Base-by-base conservation (phyloP, 2,329 filamentous ascomycete species). In the Anthostomella pinea region DNA sequence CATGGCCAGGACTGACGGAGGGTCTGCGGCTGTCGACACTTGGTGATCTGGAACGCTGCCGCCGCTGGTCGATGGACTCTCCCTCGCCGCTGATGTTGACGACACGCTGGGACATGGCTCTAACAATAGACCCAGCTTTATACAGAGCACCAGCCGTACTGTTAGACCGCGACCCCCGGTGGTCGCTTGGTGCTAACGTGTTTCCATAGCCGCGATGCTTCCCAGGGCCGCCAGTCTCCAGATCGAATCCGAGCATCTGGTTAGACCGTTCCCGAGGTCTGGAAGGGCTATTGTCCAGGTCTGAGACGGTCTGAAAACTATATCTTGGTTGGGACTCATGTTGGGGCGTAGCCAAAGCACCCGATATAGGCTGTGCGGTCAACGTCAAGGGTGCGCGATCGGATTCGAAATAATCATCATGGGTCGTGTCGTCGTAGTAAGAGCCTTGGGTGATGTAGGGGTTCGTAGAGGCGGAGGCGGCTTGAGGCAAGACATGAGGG, bases 41-140 rank as follows among this genome's bases (percentile, higher is more conserved):
- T 50, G 66, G 71, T 51, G 67, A 81, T 50, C 59, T 77, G 60
- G 66, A 83, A 60, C 68, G 82, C 69, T 69, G 67, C 30, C 79
- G 73, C 43, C 84, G 81, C 45, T 85, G 81, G 59, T 95, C 88
- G 11, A 90, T 72, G 14, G 87, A 68, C 52, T 96, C 87, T 4
- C 83, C 84, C 55, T 97, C 93, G 58, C 95, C 95, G 64, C 89
- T 95, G 53, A 98, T 78, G 57, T 97, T 97, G 56, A 98, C 93
- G 38, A 98, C 90, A 69, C 93, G 87, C 67, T 96, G 90, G 20
- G 94, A 97, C 81, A 98, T 95, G 44, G 80, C 80, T 48, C 85
- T 78, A 63, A 90, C 79, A 52, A 89, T 87, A 7, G 85, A 87
- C 28, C 85, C 79, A 43, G 85, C 85, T 50, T 80, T 73, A 16